Evolutionary conservation across 129 eudicot species (phyloP), one percentile per base, ranked within the genome.

Genomic region (Tanacetum coccineum): DNA sequence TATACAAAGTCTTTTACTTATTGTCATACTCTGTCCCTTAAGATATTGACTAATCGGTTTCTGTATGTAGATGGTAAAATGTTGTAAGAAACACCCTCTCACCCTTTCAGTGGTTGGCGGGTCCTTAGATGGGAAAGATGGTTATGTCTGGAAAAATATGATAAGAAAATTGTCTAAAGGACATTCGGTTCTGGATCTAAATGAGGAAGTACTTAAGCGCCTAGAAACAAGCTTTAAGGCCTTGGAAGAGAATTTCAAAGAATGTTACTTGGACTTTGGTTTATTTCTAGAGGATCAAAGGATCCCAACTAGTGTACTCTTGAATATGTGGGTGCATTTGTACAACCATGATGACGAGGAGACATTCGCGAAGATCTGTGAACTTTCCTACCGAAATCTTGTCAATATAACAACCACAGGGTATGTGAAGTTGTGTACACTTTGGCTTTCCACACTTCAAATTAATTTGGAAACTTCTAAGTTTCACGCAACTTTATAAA

Each of bases 301-400:
- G 52, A 82, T 82, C 11, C 78, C 87, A 10, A 70, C 78, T 42
- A 70, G 71, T 15, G 64, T 73, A 12, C 78, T 82, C 12, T 61
- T 61, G 49, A 70, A 82, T 71, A 82, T 82, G 83, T 82, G 87
- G 87, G 83, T 56, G 56, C 83, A 74, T 62, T 58, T 75, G 46
- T 74, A 82, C 57, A 30, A 57, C 19, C 68, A 74, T 47, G 86
- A 74, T 22, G 60, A 71, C 11, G 73, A 56, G 50, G 83, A 70
- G 42, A 71, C 87, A 9, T 46, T 66, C 1, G 22, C 17, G 15
- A 66, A 65, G 44, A 77, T 82, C 39, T 4, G 10, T 49, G 68
- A 70, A 62, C 83, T 82, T 25, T 51, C 78, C 3, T 59, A 26
- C 39, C 66, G 76, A 55, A 71, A 74, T 71, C 83, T 78, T 47